phyloP scores from a whole-genome alignment of 768 basidiomycete species.

The Pleurotus djamor region DNA sequence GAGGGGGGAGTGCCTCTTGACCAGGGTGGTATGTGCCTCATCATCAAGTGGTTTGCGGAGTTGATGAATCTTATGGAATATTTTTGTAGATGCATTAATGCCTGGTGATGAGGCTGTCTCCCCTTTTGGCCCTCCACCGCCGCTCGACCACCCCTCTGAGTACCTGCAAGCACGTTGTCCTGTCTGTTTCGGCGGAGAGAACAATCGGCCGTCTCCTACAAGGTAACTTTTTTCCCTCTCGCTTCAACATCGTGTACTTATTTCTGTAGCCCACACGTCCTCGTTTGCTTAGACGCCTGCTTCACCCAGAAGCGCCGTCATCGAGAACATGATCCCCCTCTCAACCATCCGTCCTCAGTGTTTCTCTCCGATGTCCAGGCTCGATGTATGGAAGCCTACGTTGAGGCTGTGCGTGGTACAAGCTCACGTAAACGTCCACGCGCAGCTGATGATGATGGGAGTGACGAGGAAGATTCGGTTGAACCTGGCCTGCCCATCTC shows the following conservation, averaged over 20 bases:
- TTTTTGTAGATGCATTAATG: too few species aligned
- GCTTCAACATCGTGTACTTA: neutral
- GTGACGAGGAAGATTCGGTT: constrained; percentile 3
- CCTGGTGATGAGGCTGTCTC: neutral
- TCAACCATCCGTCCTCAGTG: neutral
- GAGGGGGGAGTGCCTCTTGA: too few species aligned
- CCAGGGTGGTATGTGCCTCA: too few species aligned
- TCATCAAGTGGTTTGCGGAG: too few species aligned
- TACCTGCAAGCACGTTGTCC: neutral
- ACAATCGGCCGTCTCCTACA: too few species aligned
- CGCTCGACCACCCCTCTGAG: neutral
- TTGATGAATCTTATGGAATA: too few species aligned
- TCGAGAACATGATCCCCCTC: neutral
- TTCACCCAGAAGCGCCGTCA: neutral
- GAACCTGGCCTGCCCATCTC: constrained; percentile 11
- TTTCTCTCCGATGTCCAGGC: constrained; percentile 7
- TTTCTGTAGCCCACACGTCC: neutral
- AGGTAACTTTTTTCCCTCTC: too few species aligned
- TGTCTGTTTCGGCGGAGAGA: too few species aligned
- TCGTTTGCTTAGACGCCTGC: neutral
- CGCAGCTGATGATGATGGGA: neutral
- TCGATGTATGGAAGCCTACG: constrained; percentile 2
- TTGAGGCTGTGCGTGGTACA: neutral
- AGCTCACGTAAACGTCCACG: neutral
- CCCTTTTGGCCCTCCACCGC: neutral